Evolutionary conservation across 2,329 filamentous ascomycete species (phyloP).

Genomic region (Trichoderma oligosporum): DNA sequence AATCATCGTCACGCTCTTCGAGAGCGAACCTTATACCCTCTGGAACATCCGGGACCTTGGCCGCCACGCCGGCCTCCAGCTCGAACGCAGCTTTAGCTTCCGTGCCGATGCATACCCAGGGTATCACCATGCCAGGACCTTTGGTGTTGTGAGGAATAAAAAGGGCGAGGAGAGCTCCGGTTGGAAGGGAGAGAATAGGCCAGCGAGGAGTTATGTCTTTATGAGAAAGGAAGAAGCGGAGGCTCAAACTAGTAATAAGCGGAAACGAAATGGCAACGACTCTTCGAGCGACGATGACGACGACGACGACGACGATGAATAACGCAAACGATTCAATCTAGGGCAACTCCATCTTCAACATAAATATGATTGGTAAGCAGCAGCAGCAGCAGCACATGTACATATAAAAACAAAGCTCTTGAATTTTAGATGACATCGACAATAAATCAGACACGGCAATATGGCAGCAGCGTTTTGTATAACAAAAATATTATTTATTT

Average conservation of each 20-base stretch:
- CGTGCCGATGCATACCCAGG: constrained; percentile 64
- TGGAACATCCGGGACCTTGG: constrained; percentile 93
- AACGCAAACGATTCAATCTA: background rate
- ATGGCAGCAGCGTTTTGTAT: too few species aligned
- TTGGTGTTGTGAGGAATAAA: constrained; percentile 58
- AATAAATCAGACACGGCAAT: too few species aligned
- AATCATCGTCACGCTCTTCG: constrained; percentile 84
- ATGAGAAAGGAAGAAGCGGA: constrained; percentile 52
- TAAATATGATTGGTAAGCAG: background rate
- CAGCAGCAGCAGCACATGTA: too few species aligned
- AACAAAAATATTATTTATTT: too few species aligned
- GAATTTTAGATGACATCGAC: too few species aligned
- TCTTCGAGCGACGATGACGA: constrained; percentile 34
- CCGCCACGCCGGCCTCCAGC: constrained; percentile 68
- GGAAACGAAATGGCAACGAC: constrained; percentile 33
- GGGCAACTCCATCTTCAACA: background rate
- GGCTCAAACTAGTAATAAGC: constrained; percentile 29
- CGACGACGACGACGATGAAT: background rate
- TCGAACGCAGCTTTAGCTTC: constrained; percentile 68
- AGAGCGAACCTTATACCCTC: constrained; percentile 87
- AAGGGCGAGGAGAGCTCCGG: constrained; percentile 41
- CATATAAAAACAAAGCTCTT: too few species aligned
- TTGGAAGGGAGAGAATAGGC: constrained; percentile 42
- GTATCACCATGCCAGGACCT: constrained; percentile 69
- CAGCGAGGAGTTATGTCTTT: constrained; percentile 59